Evolutionary conservation across 306 rosid genomes (phyloP).

Genomic region (Dryas drummondii): DNA sequence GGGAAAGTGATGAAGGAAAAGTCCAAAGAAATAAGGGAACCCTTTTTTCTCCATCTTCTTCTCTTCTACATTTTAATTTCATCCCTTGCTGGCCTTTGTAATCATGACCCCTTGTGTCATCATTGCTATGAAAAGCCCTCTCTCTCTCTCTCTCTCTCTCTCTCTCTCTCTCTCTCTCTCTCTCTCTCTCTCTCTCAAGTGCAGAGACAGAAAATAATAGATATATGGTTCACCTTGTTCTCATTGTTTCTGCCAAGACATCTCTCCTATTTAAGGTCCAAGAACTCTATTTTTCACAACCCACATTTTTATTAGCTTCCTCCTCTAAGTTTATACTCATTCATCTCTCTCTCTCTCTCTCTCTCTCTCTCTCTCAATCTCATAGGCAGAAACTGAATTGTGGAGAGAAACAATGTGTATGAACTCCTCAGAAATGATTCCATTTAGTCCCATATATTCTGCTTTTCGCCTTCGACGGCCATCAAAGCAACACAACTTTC

Average conservation of each 20-base stretch:
- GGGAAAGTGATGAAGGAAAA: neutral
- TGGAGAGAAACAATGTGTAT: constrained; percentile 38
- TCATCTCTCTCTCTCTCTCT: constrained; percentile 34
- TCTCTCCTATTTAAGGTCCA: constrained; percentile 18
- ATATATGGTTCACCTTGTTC: constrained; percentile 2
- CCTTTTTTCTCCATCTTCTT: constrained; percentile 30
- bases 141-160: constrained; percentile 14
- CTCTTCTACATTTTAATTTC: constrained; percentile 45
- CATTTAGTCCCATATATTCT: constrained; percentile 20
- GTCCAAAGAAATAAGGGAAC: constrained; percentile 25
- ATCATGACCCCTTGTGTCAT: constrained; percentile 70
- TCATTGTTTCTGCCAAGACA: neutral
- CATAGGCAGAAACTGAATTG: neutral
- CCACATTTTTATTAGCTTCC: neutral
- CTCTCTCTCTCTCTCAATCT: constrained; percentile 36
- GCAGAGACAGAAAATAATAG: constrained; percentile 1
- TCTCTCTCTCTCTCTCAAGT: constrained; percentile 6
- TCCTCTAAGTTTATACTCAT: constrained; percentile 5
- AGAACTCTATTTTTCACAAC: constrained; percentile 7
- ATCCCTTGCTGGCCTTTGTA: constrained; percentile 59
- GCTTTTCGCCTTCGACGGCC: constrained; percentile 31
- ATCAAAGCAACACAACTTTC: constrained; percentile 38
- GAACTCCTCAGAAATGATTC: constrained; percentile 37
- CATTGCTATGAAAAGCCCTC: constrained; percentile 57
- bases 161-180: constrained; percentile 8